phyloP scores from a whole-genome alignment of 257 asterid species.

The Mentha longifolia region DNA sequence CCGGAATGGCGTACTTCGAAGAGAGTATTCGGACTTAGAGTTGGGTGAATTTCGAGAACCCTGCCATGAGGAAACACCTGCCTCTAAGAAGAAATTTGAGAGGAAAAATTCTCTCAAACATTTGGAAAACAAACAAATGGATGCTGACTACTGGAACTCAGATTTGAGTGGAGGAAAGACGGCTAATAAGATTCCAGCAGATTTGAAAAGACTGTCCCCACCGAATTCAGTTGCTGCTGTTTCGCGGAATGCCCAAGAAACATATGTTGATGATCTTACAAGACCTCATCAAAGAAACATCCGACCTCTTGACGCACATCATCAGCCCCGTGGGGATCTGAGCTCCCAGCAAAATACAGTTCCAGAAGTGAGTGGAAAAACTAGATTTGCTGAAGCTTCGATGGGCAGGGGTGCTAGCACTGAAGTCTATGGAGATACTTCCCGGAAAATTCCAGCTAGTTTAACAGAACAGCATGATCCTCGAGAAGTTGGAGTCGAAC shows the following conservation, averaged over 20 bases:
- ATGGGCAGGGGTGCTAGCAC: conserved; percentile 43
- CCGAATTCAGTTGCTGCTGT: conserved; percentile 45
- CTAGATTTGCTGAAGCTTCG: conserved; percentile 52
- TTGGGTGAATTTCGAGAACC: conserved; percentile 94
- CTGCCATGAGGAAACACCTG: conserved; percentile 55
- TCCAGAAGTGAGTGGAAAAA: conserved; percentile 50
- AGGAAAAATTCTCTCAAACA: conserved; percentile 61
- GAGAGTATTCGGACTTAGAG: conserved; percentile 89
- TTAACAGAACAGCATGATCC: conserved; percentile 55
- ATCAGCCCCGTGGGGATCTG: conserved; percentile 48
- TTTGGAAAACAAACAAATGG: conserved; percentile 49
- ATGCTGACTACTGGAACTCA: conserved; percentile 63
- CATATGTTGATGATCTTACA: conserved; percentile 52
- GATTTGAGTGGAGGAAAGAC: conserved; percentile 59
- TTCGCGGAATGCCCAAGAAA: conserved; percentile 57
- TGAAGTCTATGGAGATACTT: conserved; percentile 51
- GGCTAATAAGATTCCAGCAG: conserved; percentile 50
- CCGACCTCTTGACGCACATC: conserved; percentile 51
- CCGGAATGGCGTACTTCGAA: conserved; percentile 54
- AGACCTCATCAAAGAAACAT: conserved; percentile 55
- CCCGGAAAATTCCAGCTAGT: conserved; percentile 46
- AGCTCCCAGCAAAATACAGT: conserved; percentile 49
- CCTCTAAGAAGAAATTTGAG: conserved; percentile 54
- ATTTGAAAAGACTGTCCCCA: conserved; percentile 55
- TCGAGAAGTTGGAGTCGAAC: conserved; percentile 49